Conservation (phyloP, 2,329 filamentous ascomycete species). For the Penicillium rolfsii region DNA sequence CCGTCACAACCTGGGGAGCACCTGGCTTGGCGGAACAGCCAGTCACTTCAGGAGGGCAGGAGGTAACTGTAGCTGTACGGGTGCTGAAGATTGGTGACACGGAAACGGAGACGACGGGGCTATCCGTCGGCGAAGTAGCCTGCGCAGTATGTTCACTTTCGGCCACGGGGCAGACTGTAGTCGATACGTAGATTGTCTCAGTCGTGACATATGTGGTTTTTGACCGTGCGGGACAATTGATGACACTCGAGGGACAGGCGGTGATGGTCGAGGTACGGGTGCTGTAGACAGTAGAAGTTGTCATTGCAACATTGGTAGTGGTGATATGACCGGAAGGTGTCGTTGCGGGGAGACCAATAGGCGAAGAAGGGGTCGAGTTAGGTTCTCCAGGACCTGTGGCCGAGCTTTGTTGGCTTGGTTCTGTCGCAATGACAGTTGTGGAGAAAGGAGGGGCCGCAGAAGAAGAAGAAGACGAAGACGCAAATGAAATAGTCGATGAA, state of each 20-base stretch:
- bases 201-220: neutral
- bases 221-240: conserved; percentile 3
- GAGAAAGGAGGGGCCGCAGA: neutral
- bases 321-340: conserved; percentile 1
- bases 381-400: neutral
- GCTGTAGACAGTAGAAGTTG: neutral
- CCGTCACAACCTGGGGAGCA: conserved; percentile 1
- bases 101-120: neutral
- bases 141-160: conserved; percentile 1
- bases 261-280: conserved; percentile 5
- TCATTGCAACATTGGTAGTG: neutral
- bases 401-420: neutral
- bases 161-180: neutral
- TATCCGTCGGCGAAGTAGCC: neutral
- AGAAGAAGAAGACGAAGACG: neutral
- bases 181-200: conserved; percentile 1
- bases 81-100: conserved; percentile 2
- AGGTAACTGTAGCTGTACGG: neutral
- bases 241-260: conserved; percentile 6
- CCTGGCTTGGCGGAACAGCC: neutral
- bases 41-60: neutral
- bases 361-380: neutral
- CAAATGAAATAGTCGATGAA: conserved; percentile 1
- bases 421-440: neutral
- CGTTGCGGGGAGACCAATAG: neutral